Evolutionary conservation across 257 asterid species (phyloP), one percentile per base, ranked within the genome.

Genomic region (Solanum corneliomulleri): DNA sequence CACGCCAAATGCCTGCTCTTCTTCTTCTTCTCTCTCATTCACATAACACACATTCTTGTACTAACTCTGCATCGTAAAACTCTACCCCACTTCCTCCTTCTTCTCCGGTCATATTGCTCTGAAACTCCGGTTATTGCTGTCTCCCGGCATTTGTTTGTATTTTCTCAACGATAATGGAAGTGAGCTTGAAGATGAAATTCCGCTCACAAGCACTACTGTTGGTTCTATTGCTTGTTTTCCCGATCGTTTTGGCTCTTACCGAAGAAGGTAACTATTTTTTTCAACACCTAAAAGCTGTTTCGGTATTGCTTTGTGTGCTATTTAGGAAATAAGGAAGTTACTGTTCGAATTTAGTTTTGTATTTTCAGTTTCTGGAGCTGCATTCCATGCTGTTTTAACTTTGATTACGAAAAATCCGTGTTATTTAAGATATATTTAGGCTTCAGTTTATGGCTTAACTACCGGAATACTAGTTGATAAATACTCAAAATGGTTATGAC

Each of bases 1-100:
- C 98, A 96, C 99, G 98, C 98, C 93, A 95, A 94, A 96, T 96
- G 97, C 97, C 98, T 96, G 98, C 89, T 89, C 45, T 88, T 86
- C 62, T 18, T 52, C 62, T 16, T 52, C 31, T 31, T 18, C 66
- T 89, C 89, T 77, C 89, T 84, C 87, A 47, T 71, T n/a, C 80
- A 44, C 88, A 27, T 76, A 82, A 87, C 90, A 88, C 90, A 88
- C 81, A 89, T 88, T 87, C 89, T 86, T 90, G 39, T 80, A 77
- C 80, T 18, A 35, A 56, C 71, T 56, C n/a, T 56, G 86, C 18
- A 42, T 9, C 29, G 18, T 52, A 31, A 31, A 7, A 29, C 41
- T 23, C 78, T 39, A 84, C 7, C 78, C 2, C 29, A 23, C 56
- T 84, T 64, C 2, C n/a, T 20, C 42, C n/a, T 37, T 31, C 31